Percentiles rank a stretch among this genome's conserved stretches.
phyloP scores from a whole-genome alignment of 495 filamentous ascomycete species.

The Aspergillus sclerotiicarbonarius region DNA sequence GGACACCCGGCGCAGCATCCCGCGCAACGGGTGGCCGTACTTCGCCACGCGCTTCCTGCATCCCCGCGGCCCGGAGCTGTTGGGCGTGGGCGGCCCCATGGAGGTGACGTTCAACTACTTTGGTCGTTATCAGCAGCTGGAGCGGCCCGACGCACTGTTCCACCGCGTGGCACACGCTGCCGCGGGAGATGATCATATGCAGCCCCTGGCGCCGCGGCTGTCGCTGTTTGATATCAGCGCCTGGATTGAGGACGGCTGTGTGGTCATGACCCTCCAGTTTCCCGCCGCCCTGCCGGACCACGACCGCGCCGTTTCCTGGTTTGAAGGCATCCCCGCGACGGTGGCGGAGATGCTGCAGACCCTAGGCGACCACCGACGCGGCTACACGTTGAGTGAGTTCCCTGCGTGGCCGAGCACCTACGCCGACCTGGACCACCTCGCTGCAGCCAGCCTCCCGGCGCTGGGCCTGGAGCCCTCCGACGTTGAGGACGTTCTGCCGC shows the following conservation, averaged over 20 bases:
- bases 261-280: neutral
- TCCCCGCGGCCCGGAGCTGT: neutral
- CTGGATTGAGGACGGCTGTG: neutral
- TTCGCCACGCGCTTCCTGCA: constrained; percentile 21
- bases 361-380: neutral
- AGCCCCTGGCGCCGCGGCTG: constrained; percentile 42
- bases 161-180: constrained; percentile 14
- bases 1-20: constrained; percentile 19
- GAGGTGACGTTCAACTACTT: constrained; percentile 62
- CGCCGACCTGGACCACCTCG: constrained; percentile 34
- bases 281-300: neutral
- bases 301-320: neutral
- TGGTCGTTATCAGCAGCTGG: constrained; percentile 51
- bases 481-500: constrained; percentile 43
- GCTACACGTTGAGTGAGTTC: constrained; percentile 36
- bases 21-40: constrained; percentile 27
- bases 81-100: constrained; percentile 46
- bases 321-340: constrained; percentile 38
- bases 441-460: constrained; percentile 35
- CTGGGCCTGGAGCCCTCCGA: constrained; percentile 23
- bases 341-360: constrained; percentile 26
- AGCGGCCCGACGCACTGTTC: constrained; percentile 28
- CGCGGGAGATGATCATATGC: constrained; percentile 37
- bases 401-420: constrained; percentile 29
- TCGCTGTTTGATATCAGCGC: constrained; percentile 45